Evolutionary conservation across 495 filamentous ascomycete species (phyloP), one percentile per base, ranked within the genome.

Genomic region (Penicillium arizonense): DNA sequence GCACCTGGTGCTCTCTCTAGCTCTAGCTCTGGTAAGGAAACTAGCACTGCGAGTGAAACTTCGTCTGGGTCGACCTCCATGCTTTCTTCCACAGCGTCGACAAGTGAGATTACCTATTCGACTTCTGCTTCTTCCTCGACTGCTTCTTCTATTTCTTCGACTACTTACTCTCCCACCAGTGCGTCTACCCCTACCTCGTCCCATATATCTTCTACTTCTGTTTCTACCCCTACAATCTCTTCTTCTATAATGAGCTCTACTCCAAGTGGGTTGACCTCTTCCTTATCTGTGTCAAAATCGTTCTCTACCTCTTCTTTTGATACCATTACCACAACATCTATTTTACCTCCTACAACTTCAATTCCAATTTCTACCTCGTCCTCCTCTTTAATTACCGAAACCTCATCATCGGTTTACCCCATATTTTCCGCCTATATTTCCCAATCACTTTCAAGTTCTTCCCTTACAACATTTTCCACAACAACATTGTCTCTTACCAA

Each of bases 1-100:
- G 49, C 45, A 52, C 39, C 61, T 3, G 41, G 52, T 48, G 42
- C 47, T 43, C 35, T 47, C 43, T 37, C 44, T 42, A 59, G 51
- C 50, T 56, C 58, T 35, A 67, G 50, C 50, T 67, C 63, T 67
- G 61, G 63, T 67, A 67, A 67, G 63, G 58, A 57, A 55, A 55
- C 63, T 53, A 64, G 61, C 30, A 59, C 47, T 62, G 61, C 61
- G 44, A 59, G 56, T 61, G 55, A 62, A 55, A 61, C 32, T 54
- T 52, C 50, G 21, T 48, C 52, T 53, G 46, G 40, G 26, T 47
- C 52, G 35, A 28, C 49, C 35, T 58, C 56, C 24, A 44, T 44
- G 30, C 12, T 42, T 36, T 47, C 54, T 44, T 55, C 57, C 57
- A 52, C 56, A 14, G 41, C 33, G 33, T 46, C 42, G 33, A 43